A percentile compares a stretch with the other conserved stretches of the same genome.
These are phyloP conservation scores for Kitagawia praeruptora DNA, from an alignment of 129 eudicot genomes.

Conservation along the genomic window DNA sequence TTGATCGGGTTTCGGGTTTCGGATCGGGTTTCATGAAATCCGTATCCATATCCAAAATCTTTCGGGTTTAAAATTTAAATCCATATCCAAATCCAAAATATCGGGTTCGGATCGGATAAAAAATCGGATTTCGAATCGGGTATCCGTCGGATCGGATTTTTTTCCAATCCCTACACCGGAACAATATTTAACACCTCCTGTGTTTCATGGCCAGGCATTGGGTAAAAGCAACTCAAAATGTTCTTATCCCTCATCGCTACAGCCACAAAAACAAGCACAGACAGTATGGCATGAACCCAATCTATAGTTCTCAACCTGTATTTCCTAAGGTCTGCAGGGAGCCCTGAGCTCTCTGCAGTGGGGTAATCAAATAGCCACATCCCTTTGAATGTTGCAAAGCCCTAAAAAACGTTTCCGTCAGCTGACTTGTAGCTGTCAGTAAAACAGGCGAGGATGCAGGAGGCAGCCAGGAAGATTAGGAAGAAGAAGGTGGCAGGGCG, in stretches of 20 bases:
- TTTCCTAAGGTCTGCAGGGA: conserved; percentile 38
- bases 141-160: too few species aligned
- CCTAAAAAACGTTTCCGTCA: conserved; percentile 63
- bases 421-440: conserved; percentile 74
- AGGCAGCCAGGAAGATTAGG: conserved; percentile 19
- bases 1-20: too few species aligned
- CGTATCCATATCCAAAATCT: too few species aligned
- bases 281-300: conserved; percentile 55
- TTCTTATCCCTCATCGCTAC: conserved; percentile 62
- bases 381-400: conserved; percentile 64
- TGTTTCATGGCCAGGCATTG: conserved; percentile 43
- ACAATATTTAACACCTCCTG: conserved; percentile 50
- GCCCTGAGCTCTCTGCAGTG: conserved; percentile 26
- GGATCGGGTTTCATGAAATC: too few species aligned
- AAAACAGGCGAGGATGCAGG: conserved; percentile 66
- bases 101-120: too few species aligned
- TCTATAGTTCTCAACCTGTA: conserved; percentile 45
- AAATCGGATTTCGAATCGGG: too few species aligned
- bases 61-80: too few species aligned
- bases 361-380: conserved; percentile 64
- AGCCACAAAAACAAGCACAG: conserved; percentile 57
- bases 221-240: conserved; percentile 59
- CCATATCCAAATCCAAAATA: too few species aligned
- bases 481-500: conserved; percentile 40
- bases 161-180: too few species aligned